Evolutionary conservation across 305 asterid species (phyloP).

Genomic region (Rubia balearica): DNA sequence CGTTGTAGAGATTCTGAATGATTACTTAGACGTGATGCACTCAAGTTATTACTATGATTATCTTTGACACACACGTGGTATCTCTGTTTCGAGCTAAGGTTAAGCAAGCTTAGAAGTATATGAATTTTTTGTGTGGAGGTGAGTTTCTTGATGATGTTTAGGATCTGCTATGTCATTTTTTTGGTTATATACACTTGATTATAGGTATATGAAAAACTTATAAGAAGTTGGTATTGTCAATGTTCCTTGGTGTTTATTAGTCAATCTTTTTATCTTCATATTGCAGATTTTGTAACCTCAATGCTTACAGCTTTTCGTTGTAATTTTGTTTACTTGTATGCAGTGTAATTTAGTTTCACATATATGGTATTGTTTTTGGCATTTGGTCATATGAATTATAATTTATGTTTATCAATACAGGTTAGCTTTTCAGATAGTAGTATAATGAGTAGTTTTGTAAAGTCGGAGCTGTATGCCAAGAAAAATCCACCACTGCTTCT

Average conservation of each 20-base stretch:
- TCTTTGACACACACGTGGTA: too few relatives aligned
- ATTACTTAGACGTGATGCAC: too few relatives aligned
- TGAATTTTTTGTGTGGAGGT: too few relatives aligned
- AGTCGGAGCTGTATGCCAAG: constrained; percentile 37
- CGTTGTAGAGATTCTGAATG: too few relatives aligned
- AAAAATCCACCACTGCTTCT: constrained; percentile 64
- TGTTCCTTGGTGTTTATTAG: neutral
- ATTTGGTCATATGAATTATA: neutral
- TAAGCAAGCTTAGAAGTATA: too few relatives aligned
- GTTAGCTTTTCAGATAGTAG: constrained; percentile 37
- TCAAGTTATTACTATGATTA: too few relatives aligned
- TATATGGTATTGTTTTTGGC: neutral
- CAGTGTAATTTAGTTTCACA: neutral
- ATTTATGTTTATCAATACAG: constrained; percentile 29
- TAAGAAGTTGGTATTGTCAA: too few relatives aligned
- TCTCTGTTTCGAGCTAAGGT: too few relatives aligned
- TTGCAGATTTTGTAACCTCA: neutral
- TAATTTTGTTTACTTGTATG: neutral
- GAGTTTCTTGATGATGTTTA: too few relatives aligned
- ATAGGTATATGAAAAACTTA: too few relatives aligned
- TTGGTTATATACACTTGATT: too few relatives aligned
- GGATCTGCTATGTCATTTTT: too few relatives aligned
- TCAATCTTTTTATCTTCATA: neutral
- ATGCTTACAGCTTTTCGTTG: neutral
- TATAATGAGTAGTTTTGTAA: constrained; percentile 84